phyloP scores from a whole-genome alignment of 192 early-diverging fungal genomes.

The Piromyces sp. region DNA sequence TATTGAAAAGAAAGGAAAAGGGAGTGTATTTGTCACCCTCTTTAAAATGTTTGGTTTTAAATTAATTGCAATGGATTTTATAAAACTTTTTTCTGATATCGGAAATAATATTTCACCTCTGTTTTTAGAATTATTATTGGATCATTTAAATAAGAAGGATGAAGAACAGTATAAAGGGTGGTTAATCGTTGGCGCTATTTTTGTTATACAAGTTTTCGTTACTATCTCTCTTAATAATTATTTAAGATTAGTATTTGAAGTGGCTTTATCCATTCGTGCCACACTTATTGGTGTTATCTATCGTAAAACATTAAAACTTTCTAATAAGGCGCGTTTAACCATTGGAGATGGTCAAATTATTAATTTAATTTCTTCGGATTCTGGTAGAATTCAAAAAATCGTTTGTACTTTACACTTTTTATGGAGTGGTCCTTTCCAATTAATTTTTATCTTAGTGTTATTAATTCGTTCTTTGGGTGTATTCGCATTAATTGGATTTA shows the following conservation, averaged over 20 bases:
- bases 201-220: conserved; percentile 6
- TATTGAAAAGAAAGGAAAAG: too few species aligned
- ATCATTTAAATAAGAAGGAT: too few species aligned
- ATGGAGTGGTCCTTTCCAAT: not conserved
- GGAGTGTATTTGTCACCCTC: too few species aligned
- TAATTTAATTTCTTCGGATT: conserved; percentile 3
- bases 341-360: conserved; percentile 8
- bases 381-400: not conserved
- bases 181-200: not conserved
- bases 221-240: conserved; percentile 18
- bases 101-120: too few species aligned
- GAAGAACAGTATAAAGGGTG: too few species aligned
- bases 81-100: too few species aligned
- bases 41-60: too few species aligned
- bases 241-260: conserved; percentile 8
- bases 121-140: too few species aligned
- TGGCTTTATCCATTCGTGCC: conserved; percentile 18
- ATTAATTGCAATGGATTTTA: too few species aligned
- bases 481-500: conserved; percentile 21
- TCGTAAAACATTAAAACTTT: conserved; percentile 35
- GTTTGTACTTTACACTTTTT: not conserved
- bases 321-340: conserved; percentile 20
- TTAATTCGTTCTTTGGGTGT: not conserved
- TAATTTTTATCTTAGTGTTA: not conserved
- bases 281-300: conserved; percentile 33